Evolutionary conservation across 2,329 filamentous ascomycete species (phyloP).

Genomic region (Juglanconis oblonga): DNA sequence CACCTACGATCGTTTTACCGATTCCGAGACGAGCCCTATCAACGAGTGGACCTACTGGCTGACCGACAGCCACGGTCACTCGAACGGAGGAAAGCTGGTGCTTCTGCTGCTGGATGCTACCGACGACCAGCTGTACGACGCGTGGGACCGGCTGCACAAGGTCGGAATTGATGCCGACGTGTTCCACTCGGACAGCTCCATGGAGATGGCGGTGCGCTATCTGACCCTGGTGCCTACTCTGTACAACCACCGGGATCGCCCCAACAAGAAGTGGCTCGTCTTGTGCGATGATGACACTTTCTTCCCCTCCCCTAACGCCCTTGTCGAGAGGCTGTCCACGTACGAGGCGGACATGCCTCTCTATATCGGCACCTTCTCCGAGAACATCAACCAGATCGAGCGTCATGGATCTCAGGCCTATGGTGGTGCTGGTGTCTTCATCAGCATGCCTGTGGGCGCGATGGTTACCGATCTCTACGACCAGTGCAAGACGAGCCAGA

Average conservation of each 20-base stretch:
- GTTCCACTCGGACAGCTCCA: slow-evolving; percentile 48
- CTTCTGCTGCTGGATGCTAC: slow-evolving; percentile 52
- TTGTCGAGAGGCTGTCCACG: slow-evolving; percentile 48
- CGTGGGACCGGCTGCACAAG: slow-evolving; percentile 42
- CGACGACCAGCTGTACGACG: slow-evolving; percentile 48
- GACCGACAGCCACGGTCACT: slow-evolving; percentile 52
- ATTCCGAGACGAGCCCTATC: slow-evolving; percentile 49
- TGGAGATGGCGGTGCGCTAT: slow-evolving; percentile 59
- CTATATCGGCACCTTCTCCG: slow-evolving; percentile 61
- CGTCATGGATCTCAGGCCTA: slow-evolving; percentile 63
- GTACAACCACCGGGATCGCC: slow-evolving; percentile 48
- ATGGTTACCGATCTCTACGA: slow-evolving; percentile 28
- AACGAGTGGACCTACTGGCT: slow-evolving; percentile 61
- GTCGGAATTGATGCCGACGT: slow-evolving; percentile 57
- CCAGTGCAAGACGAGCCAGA: slow-evolving; percentile 41
- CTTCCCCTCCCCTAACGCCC: slow-evolving; percentile 56
- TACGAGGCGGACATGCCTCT: slow-evolving; percentile 51
- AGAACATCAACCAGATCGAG: slow-evolving; percentile 58
- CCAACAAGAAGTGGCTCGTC: slow-evolving; percentile 56
- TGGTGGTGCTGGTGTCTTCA: slow-evolving; percentile 61
- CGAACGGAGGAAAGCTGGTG: slow-evolving; percentile 56
- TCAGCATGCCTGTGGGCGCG: slow-evolving; percentile 46
- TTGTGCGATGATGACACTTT: slow-evolving; percentile 66
- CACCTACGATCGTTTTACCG: slow-evolving; percentile 52
- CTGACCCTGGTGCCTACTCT: slow-evolving; percentile 52